A percentile compares a stretch with the other conserved stretches of the same genome.
phyloP scores from a whole-genome alignment of 208 protist species.

The Lotmaria passim region DNA sequence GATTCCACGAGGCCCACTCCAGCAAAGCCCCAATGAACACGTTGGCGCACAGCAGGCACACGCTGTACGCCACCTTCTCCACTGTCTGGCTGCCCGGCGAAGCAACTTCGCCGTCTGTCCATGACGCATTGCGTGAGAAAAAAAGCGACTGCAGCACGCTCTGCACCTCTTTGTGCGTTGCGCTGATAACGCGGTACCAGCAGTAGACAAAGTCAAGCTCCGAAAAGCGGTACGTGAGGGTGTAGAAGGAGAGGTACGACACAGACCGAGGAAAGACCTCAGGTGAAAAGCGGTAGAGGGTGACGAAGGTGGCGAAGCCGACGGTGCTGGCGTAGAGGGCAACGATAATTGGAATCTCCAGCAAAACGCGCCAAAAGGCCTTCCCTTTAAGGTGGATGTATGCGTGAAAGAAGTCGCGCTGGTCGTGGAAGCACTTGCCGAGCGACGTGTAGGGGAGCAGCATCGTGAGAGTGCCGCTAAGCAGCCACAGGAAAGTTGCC shows the following conservation, averaged over 20 bases:
- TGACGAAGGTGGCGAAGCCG: slow-evolving; percentile 20
- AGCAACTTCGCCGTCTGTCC: neutral
- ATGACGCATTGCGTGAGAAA: neutral
- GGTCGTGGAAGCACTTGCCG: neutral
- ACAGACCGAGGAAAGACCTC: slow-evolving; percentile 19
- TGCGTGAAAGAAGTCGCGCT: slow-evolving; percentile 22
- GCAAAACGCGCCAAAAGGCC: slow-evolving; percentile 18
- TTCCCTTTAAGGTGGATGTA: slow-evolving; percentile 10
- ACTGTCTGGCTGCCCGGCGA: neutral
- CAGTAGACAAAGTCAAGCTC: slow-evolving; percentile 22
- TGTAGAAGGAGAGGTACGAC: slow-evolving; percentile 23
- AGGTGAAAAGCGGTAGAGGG: slow-evolving; percentile 19
- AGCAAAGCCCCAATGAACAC: slow-evolving; percentile 18
- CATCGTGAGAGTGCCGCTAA: slow-evolving; percentile 16
- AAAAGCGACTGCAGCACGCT: slow-evolving; percentile 13
- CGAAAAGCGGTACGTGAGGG: neutral
- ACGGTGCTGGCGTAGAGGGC: slow-evolving; percentile 21
- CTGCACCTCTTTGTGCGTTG: neutral
- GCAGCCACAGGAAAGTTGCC: slow-evolving; percentile 21
- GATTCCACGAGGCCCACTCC: slow-evolving; percentile 18
- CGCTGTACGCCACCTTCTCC: slow-evolving; percentile 16
- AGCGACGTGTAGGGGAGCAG: slow-evolving; percentile 20
- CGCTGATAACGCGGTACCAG: slow-evolving; percentile 15
- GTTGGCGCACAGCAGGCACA: slow-evolving; percentile 26
- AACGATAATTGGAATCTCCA: slow-evolving; percentile 17